Conservation (phyloP, 129 eudicot genomes). For the Escallonia herrerae region DNA sequence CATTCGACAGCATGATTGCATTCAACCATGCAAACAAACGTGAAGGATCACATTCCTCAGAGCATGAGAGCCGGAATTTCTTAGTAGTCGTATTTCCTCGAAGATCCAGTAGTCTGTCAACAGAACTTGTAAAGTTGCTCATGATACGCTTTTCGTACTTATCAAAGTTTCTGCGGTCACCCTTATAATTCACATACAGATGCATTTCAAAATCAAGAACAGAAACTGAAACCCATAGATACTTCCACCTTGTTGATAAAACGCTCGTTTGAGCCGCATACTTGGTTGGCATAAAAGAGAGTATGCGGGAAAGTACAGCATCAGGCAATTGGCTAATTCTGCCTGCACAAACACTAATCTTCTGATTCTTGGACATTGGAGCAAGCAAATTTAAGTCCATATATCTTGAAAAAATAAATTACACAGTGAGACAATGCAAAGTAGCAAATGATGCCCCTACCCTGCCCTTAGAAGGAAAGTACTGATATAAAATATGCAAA, state of each 20-base stretch:
- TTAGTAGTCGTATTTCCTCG: not conserved
- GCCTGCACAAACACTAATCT: too few relatives aligned
- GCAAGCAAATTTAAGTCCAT: too few relatives aligned
- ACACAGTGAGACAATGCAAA: too few relatives aligned
- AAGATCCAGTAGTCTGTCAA: not conserved
- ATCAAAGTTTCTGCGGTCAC: too few relatives aligned
- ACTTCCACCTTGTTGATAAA: conserved; percentile 8
- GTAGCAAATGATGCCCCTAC: too few relatives aligned
- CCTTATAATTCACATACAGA: too few relatives aligned
- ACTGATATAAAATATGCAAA: too few relatives aligned
- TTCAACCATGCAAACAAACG: not conserved
- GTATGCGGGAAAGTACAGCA: not conserved
- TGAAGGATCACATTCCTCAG: not conserved
- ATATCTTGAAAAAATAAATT: too few relatives aligned
- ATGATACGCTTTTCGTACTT: too few relatives aligned
- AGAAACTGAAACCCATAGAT: conserved; percentile 1
- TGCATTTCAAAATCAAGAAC: conserved; percentile 2
- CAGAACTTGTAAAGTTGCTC: not conserved
- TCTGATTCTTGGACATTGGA: too few relatives aligned
- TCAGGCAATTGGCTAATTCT: not conserved
- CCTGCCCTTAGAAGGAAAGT: too few relatives aligned
- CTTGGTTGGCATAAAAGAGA: not conserved
- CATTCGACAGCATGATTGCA: not conserved
- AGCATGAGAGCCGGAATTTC: not conserved
- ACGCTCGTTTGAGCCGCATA: not conserved